Base-by-base conservation (phyloP, 2,329 filamentous ascomycete genomes). In the Penicillium sp. region DNA sequence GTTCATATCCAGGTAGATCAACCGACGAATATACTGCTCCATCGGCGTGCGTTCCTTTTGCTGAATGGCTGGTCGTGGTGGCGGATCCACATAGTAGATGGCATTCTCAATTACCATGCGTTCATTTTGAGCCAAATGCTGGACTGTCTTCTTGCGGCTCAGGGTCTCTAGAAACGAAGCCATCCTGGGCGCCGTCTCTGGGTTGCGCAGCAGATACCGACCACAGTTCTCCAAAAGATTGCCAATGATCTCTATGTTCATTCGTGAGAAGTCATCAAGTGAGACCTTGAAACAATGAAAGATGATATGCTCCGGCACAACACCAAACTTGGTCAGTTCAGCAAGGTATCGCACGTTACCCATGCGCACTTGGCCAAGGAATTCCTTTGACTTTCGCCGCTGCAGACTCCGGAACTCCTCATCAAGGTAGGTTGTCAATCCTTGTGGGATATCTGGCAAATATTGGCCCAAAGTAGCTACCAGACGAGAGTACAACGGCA, bases 161-260 rank as follows among this genome's bases (percentile, higher is more conserved):
- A 99, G 80, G 0, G 93, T 99, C 75, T 99, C 95, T 25, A 99
- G 78, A 73, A 99, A 99, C 0, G 91, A 93, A 1, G 83, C 81
- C 95, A 99, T 99, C 44, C 95, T 88, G 9, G 93, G 93, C 10
- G 91, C 89, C 0, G 96, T 98, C 61, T 98, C 93, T 0, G 92
- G 88, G 65, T 95, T 98, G 50, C 93, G 91, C 57, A 99, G 83
- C 23, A 99, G 81, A 75, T 97, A 99, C 19, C 95, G 87, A 44
- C 95, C 95, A 70, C 96, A 99, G 63, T 98, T 98, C 74, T 99
- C 95, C 23, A 99, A 83, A 27, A 99, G 81, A 69, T 96, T 96
- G 69, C 93, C 96, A 62, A 99, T 93, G 67, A 99, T 97, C 74
- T 99, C 96, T 62, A 99, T 97, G 70, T 99, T 99, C 90, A 97